phyloP scores from a whole-genome alignment of 192 early-diverging fungal species.

The Borealophlyctis nickersoniae region DNA sequence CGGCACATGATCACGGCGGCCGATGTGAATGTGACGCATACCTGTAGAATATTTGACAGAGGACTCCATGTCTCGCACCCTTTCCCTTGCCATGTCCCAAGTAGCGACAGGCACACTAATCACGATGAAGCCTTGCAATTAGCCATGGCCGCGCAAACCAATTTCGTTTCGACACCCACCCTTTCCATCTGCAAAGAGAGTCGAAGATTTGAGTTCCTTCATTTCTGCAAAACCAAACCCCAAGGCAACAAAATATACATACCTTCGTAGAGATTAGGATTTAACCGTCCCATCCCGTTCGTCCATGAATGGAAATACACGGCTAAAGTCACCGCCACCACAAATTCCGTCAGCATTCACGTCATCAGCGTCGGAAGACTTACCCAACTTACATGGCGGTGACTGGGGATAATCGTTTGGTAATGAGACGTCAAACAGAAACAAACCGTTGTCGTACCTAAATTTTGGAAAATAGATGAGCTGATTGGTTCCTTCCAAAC shows the following conservation, averaged over 20 bases:
- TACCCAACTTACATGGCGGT: conserved; percentile 30
- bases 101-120: conserved; percentile 56
- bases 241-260: neutral
- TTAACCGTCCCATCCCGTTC: conserved; percentile 51
- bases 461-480: no score
- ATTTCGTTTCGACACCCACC: no score
- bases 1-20: conserved; percentile 48
- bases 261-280: conserved; percentile 58
- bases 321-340: no score
- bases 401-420: conserved; percentile 46
- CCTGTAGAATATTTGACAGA: neutral
- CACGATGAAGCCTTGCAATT: no score
- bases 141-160: no score
- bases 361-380: no score
- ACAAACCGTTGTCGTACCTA: conserved; percentile 48
- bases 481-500: no score
- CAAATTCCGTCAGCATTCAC: no score
- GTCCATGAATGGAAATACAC: conserved; percentile 58
- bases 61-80: neutral
- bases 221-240: neutral
- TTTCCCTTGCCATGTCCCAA: conserved; percentile 49
- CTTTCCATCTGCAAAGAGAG: conserved; percentile 40
- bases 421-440: conserved; percentile 56
- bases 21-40: no score
- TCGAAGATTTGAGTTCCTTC: neutral